Evolutionary conservation across 108 stramenopile species (phyloP).

Genomic region (Hondaea fermentalgiana): DNA sequence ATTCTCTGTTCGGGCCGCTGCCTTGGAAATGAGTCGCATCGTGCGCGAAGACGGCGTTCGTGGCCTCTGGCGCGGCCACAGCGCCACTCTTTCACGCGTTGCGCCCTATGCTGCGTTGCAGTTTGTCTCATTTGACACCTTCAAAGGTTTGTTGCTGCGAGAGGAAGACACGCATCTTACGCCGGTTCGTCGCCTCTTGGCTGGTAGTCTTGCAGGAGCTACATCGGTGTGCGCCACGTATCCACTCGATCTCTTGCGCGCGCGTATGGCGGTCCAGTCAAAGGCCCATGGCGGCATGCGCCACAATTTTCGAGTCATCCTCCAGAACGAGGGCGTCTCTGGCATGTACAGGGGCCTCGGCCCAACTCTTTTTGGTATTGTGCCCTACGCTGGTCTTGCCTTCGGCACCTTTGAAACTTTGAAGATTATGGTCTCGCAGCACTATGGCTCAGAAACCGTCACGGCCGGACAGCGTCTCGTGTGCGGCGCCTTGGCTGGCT

Average conservation of each 20-base stretch:
- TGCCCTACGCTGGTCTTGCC: conserved; percentile 87
- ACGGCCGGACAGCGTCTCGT: conserved; percentile 49
- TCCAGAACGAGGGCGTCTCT: conserved; percentile 13
- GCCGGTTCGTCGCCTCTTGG: conserved; percentile 65
- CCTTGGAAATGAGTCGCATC: background rate
- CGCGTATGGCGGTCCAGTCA: conserved; percentile 78
- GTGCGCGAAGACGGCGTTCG: conserved; percentile 63
- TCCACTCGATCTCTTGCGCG: conserved; percentile 84
- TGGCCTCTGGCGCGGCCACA: conserved; percentile 89
- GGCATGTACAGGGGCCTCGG: conserved; percentile 67
- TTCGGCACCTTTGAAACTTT: conserved; percentile 85
- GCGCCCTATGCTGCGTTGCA: conserved; percentile 93
- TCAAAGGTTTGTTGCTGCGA: conserved; percentile 58
- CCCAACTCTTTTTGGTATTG: conserved; percentile 81
- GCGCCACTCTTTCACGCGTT: conserved; percentile 85
- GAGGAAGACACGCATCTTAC: conserved; percentile 48
- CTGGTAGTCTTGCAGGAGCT: conserved; percentile 79
- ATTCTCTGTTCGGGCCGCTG: conserved; percentile 31
- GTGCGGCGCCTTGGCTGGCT: conserved; percentile 77
- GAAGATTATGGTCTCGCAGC: conserved; percentile 64
- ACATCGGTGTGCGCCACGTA: conserved; percentile 74
- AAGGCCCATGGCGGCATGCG: background rate
- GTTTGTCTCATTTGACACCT: conserved; percentile 86
- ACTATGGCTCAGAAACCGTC: conserved; percentile 23
- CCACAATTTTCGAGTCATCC: background rate